phyloP scores from a whole-genome alignment of 1,139 yeast species.

The Zygosaccharomyces sapae region DNA sequence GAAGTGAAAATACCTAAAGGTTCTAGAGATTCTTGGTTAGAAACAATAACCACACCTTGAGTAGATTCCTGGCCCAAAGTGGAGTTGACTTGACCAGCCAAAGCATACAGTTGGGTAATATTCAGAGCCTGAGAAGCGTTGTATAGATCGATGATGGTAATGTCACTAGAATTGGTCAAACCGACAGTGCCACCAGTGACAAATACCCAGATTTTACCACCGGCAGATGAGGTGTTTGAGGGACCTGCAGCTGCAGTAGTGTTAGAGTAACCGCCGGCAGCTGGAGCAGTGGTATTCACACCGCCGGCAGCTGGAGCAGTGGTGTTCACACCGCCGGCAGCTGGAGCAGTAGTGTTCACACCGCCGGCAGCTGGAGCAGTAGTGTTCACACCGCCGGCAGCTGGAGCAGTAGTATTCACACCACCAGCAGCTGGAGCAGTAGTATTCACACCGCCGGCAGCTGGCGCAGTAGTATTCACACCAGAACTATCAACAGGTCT shows the following conservation, averaged over 20 bases:
- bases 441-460: no score
- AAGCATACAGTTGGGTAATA: conserved; percentile 28
- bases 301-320: background rate
- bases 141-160: conserved; percentile 21
- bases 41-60: conserved; percentile 28
- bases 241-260: background rate
- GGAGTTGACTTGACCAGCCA: conserved; percentile 23
- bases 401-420: background rate
- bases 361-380: background rate
- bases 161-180: conserved; percentile 17
- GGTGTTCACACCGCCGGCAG: background rate
- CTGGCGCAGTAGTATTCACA: background rate
- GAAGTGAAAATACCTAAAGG: conserved; percentile 32
- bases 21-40: conserved; percentile 27
- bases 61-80: conserved; percentile 20
- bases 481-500: conserved; percentile 7
- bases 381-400: background rate
- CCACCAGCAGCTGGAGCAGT: background rate
- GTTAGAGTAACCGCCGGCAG: conserved; percentile 4
- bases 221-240: background rate
- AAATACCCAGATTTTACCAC: background rate
- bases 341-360: background rate
- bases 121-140: conserved; percentile 26
- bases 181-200: background rate
- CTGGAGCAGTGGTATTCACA: background rate